Evolutionary conservation across 139 green algal species (phyloP).

Genomic region (Prasinococcaceae sp.): DNA sequence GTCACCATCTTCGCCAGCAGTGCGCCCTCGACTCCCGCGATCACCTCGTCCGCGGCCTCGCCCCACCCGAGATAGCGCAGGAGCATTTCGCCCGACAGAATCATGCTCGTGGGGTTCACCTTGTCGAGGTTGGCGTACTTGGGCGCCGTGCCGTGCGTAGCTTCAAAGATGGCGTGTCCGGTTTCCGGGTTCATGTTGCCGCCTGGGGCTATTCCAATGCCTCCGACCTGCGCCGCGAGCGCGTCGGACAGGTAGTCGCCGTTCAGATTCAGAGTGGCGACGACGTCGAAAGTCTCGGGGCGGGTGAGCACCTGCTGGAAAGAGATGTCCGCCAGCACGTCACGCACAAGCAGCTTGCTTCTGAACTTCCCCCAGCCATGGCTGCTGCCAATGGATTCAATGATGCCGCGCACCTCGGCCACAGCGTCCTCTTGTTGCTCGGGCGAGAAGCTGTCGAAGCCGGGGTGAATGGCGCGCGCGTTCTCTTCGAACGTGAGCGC

Average conservation of each 20-base stretch:
- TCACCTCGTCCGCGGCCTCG: constrained; percentile 10
- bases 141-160: constrained; percentile 17
- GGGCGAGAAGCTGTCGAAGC: no score
- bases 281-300: constrained; percentile 12
- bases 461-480: background rate
- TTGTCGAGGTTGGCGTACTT: constrained; percentile 20
- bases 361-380: constrained; percentile 16
- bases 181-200: constrained; percentile 22
- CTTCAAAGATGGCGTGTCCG: constrained; percentile 20
- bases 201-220: constrained; percentile 20
- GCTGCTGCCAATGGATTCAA: background rate
- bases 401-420: constrained; percentile 4
- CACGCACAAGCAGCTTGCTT: constrained; percentile 15
- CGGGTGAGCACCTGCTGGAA: constrained; percentile 19
- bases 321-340: constrained; percentile 21
- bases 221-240: constrained; percentile 16
- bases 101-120: constrained; percentile 6
- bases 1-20: constrained; percentile 7
- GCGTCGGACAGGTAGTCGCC: constrained; percentile 21
- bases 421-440: constrained; percentile 4
- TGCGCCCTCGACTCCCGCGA: constrained; percentile 8
- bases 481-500: constrained; percentile 1
- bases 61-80: constrained; percentile 9
- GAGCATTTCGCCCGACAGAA: constrained; percentile 9
- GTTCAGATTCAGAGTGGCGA: constrained; percentile 18